phyloP scores from a whole-genome alignment of 192 early-diverging fungal genomes.

The Linnemannia schmuckeri region DNA sequence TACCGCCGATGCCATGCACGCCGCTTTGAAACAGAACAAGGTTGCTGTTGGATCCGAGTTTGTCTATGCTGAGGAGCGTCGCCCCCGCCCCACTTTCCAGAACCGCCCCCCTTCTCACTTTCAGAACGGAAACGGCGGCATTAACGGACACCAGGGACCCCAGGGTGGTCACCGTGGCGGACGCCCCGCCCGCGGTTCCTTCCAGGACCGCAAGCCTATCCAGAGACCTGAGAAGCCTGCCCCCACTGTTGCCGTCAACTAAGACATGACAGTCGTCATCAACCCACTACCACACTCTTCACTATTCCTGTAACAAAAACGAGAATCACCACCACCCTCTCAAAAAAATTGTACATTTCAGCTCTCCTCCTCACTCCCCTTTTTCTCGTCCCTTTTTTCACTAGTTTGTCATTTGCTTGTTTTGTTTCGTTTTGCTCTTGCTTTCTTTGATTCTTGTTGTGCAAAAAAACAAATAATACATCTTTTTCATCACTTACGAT shows the following conservation, averaged over 20 bases:
- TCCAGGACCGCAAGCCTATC: conserved; percentile 34
- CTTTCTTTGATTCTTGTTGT: not conserved
- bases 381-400: not conserved
- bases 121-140: conserved; percentile 19
- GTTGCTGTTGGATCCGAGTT: conserved; percentile 56
- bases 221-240: conserved; percentile 34
- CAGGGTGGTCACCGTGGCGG: conserved; percentile 28
- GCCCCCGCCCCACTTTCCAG: conserved; percentile 36
- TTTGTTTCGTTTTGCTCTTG: conserved; percentile 4
- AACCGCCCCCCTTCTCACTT: conserved; percentile 7
- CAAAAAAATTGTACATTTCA: conserved; percentile 42
- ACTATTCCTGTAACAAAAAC: conserved; percentile 10
- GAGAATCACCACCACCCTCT: not conserved
- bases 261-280: conserved; percentile 1
- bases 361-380: conserved; percentile 5
- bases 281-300: not conserved
- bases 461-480: conserved; percentile 9
- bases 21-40: conserved; percentile 71
- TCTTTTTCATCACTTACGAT: not conserved
- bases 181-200: conserved; percentile 26
- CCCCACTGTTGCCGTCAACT: conserved; percentile 42
- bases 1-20: conserved; percentile 67
- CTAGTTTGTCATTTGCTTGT: conserved; percentile 20
- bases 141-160: conserved; percentile 20
- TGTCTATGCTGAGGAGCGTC: conserved; percentile 66